Evolutionary conservation across 495 filamentous ascomycete genomes (phyloP), one percentile per base, ranked within the genome.

Genomic region (Xylaria intraflava): DNA sequence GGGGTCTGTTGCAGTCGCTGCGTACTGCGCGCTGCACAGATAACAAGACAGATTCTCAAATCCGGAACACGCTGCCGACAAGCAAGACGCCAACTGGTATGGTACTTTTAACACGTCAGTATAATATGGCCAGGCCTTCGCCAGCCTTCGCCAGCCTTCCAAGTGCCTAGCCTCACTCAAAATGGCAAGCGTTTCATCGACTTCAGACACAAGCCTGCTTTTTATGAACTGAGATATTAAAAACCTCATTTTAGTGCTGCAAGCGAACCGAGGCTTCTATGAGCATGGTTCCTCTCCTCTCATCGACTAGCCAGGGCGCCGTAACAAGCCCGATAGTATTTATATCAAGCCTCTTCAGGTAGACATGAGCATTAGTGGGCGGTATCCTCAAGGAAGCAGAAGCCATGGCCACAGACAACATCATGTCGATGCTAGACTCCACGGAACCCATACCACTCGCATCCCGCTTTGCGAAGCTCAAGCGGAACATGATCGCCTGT

Each of bases 381-480:
- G 40, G 1, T 24, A 40, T n/a, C 16, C 51, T 39, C 51, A 16
- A 44, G 31, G 42, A 53, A 33, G 36, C 27, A 16, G 16, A 14
- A 29, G 26, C 14, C 27, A 48, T 41, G 22, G 31, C 52, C 39
- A 10, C 27, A 33, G 33, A 43, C n/a, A 27, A 19, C 45, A 55
- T 49, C 11, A 42, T 30, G 29, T 31, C 52, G 5, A 49, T 31
- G 3, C 26, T 49, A 8, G 38, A 48, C 38, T 40, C 50, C 14
- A n/a, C 62, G 7, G 67, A 67, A 19, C 69, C 71, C 26, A 71
- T 73, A 31, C 83, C 87, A 11, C 75, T 95, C 0, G 78, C 85
- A 1, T 64, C 76, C 19, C 78, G 90, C 10, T 95, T 90, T 57
- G 78, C 81, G 12, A 74, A 83, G 16, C 69, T 94, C 11, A 95